phyloP scores from a whole-genome alignment of 345 rosid species.

The Acer saccharum region DNA sequence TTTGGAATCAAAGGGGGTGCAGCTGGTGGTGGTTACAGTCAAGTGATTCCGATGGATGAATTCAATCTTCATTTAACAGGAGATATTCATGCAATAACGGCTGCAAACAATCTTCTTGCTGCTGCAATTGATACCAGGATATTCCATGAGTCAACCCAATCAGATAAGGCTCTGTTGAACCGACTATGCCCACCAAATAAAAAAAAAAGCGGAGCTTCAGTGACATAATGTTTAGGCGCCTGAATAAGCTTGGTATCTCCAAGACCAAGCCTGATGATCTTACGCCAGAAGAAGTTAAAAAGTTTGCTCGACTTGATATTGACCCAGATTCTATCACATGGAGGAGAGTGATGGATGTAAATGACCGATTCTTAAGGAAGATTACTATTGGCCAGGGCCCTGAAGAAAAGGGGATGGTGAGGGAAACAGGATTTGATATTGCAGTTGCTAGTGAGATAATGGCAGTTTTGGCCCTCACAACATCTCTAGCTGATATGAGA shows the following conservation, averaged over 20 bases:
- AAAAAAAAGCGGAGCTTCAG: constrained; percentile 79
- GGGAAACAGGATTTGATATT: constrained; percentile 96
- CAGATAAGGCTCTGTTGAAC: constrained; percentile 95
- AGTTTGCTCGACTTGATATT: constrained; percentile 89
- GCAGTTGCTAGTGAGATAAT: constrained; percentile 99
- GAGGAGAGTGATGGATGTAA: constrained; percentile 99
- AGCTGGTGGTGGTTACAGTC: constrained; percentile 99
- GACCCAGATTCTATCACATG: constrained; percentile 85
- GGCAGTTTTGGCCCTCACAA: constrained; percentile 98
- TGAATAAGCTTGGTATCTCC: constrained; percentile 83
- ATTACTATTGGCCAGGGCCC: constrained; percentile 93
- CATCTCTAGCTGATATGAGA: constrained; percentile 94
- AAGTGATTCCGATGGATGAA: constrained; percentile 99
- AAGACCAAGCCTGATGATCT: constrained; percentile 89
- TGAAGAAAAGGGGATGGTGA: constrained; percentile 94
- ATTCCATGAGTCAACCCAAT: constrained; percentile 90
- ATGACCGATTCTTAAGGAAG: constrained; percentile 93
- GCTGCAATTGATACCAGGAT: constrained; percentile 98
- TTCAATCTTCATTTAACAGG: constrained; percentile 97
- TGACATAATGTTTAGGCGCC: constrained; percentile 82
- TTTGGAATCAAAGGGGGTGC: constrained; percentile 99
- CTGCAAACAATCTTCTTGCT: constrained; percentile 98
- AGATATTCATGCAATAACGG: constrained; percentile 98
- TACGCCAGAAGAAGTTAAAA: constrained; percentile 72
- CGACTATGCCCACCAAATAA: constrained; percentile 83